Evolutionary conservation across 768 basidiomycete genomes (phyloP).

Genomic region (Neoboletus subvelutipes): DNA sequence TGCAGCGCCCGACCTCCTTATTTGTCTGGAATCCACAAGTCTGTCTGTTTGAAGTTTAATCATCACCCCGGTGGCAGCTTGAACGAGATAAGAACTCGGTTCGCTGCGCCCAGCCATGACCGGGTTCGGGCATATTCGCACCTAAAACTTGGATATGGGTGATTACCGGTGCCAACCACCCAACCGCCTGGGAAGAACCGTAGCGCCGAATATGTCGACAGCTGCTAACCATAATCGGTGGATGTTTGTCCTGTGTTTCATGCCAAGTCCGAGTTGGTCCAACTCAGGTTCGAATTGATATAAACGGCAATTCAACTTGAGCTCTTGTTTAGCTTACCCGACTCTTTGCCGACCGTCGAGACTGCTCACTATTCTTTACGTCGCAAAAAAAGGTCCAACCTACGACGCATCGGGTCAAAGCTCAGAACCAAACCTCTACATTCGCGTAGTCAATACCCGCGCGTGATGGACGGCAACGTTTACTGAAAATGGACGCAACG

Average conservation of each 20-base stretch:
- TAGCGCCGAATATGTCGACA: not conserved
- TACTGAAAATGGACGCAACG: not conserved
- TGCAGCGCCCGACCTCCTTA: not conserved
- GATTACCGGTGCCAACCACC: not conserved
- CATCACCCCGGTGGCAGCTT: not conserved
- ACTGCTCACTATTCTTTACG: not conserved
- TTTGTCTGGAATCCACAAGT: not conserved
- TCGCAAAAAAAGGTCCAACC: not conserved
- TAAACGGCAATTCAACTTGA: not conserved
- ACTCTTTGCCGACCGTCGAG: not conserved
- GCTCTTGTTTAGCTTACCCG: not conserved
- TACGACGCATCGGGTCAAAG: not conserved
- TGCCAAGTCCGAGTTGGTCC: not conserved
- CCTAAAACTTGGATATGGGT: not conserved
- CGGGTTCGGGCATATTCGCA: not conserved
- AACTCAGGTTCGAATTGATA: not conserved
- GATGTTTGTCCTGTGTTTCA: not conserved
- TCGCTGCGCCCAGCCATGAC: not conserved
- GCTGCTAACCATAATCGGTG: not conserved
- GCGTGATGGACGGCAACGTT: not conserved
- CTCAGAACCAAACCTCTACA: not conserved
- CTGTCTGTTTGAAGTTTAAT: not conserved
- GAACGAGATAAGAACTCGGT: not conserved
- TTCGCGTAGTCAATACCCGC: not conserved
- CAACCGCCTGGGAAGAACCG: not conserved